These are phyloP conservation scores for Pharus latifolius DNA, from an alignment of 176 grass and related monocot genomes.

Conservation along the genomic window DNA sequence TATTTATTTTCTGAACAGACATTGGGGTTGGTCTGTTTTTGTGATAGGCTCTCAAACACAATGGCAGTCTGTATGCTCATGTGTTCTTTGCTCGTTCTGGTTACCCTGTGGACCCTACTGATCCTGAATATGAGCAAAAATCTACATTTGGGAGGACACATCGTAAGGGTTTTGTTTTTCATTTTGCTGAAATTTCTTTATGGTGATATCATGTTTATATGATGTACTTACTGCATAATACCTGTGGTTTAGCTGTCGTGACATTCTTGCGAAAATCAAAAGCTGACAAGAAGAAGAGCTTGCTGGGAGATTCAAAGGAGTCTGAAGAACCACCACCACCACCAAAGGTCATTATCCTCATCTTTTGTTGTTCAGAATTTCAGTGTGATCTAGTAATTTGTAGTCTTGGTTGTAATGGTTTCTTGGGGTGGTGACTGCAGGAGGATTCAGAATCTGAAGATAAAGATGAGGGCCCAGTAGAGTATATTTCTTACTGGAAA, in stretches of 20 bases:
- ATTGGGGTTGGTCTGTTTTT: not conserved
- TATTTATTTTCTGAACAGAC: not conserved
- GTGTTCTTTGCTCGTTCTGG: constrained; percentile 93
- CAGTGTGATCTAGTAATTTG: not conserved
- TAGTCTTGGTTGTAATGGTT: not conserved
- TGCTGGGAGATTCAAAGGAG: constrained; percentile 60
- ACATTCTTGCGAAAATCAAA: constrained; percentile 86
- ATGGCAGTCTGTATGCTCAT: constrained; percentile 93
- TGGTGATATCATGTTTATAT: not conserved
- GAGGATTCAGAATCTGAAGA: constrained; percentile 48
- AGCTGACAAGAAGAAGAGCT: constrained; percentile 86
- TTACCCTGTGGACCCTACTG: constrained; percentile 90
- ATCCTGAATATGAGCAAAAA: constrained; percentile 85
- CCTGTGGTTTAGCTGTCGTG: constrained; percentile 63
- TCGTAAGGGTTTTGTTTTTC: constrained; percentile 37
- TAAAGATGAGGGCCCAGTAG: constrained; percentile 58
- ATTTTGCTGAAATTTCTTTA: not conserved
- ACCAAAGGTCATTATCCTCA: constrained; percentile 24
- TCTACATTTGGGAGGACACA: constrained; percentile 78
- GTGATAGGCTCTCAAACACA: constrained; percentile 75
- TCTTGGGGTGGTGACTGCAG: constrained; percentile 9
- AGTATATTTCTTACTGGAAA: constrained; percentile 97
- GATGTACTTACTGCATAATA: not conserved
- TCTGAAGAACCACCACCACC: constrained; percentile 32
- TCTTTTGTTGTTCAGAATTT: constrained; percentile 6